phyloP scores from a whole-genome alignment of 2,329 filamentous ascomycete genomes.

The Curvularia verruculosa region DNA sequence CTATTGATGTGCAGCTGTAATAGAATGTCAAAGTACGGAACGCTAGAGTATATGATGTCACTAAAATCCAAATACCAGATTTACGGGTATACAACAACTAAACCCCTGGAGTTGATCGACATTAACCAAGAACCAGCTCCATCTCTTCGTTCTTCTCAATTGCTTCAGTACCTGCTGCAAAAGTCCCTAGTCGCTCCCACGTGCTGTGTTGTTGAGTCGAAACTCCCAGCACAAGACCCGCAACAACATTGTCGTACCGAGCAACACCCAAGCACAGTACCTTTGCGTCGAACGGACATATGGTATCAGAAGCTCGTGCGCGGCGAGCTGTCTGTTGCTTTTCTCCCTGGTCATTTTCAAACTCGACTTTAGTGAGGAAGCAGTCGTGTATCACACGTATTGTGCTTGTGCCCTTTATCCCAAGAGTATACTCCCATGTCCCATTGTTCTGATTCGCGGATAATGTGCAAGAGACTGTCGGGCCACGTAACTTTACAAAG shows the following conservation, averaged over 20 bases:
- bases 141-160: conserved; percentile 27
- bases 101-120: background rate
- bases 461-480: conserved; percentile 25
- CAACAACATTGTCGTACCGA: conserved; percentile 33
- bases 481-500: conserved; percentile 32
- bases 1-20: background rate
- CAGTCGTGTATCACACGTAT: conserved; percentile 39
- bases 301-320: conserved; percentile 21
- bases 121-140: conserved; percentile 30
- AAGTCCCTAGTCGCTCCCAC: conserved; percentile 40
- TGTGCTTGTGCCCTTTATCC: conserved; percentile 35
- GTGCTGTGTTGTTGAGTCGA: conserved; percentile 14
- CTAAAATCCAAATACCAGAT: background rate
- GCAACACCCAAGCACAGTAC: conserved; percentile 39
- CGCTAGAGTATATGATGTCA: conserved; percentile 5
- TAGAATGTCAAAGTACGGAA: background rate
- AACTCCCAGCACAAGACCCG: conserved; percentile 37
- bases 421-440: conserved; percentile 32
- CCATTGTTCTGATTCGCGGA: conserved; percentile 19
- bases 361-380: conserved; percentile 25
- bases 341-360: conserved; percentile 6
- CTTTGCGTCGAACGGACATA: conserved; percentile 26
- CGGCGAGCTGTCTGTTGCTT: conserved; percentile 28
- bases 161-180: conserved; percentile 34
- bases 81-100: background rate